These are phyloP conservation scores for Kalmanozyma brasiliensis DNA, from an alignment of 1,284 basidiomycete species.

Conservation along the genomic window DNA sequence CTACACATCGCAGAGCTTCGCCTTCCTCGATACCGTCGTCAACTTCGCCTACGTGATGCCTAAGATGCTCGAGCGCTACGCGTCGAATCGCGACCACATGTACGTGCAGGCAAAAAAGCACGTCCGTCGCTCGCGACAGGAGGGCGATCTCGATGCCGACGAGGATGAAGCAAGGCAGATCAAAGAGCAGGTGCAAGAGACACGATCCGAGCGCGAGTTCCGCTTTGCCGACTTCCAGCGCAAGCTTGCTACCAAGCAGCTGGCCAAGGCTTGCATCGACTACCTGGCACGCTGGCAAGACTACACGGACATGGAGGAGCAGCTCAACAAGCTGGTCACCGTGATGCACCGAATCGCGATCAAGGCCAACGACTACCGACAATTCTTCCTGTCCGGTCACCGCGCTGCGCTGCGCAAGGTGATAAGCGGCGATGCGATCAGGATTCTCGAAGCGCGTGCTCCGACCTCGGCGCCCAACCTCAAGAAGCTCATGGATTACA, in stretches of 20 bases:
- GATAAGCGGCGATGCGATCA: conserved; percentile 40
- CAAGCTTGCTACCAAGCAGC: conserved; percentile 55
- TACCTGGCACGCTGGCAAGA: conserved; percentile 62
- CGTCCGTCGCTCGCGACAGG: conserved; percentile 42
- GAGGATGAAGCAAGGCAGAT: conserved; percentile 46
- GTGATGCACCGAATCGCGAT: conserved; percentile 64
- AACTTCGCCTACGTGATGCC: conserved; percentile 62
- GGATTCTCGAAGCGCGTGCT: conserved; percentile 37
- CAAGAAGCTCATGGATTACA: conserved; percentile 57
- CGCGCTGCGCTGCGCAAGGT: conserved; percentile 45
- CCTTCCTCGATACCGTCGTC: conserved; percentile 59
- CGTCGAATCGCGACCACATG: conserved; percentile 60
- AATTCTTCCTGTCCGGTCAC: conserved; percentile 53
- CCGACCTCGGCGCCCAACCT: conserved; percentile 43
- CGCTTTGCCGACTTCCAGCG: conserved; percentile 62
- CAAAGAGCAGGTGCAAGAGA: conserved; percentile 43
- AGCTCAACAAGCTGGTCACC: conserved; percentile 56
- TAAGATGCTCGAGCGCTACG: conserved; percentile 63
- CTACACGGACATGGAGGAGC: conserved; percentile 44
- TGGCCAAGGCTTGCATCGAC: conserved; percentile 59
- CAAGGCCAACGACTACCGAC: conserved; percentile 52
- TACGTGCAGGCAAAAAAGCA: conserved; percentile 59
- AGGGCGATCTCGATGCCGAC: conserved; percentile 43
- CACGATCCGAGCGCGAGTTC: conserved; percentile 60
- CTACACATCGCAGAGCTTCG: conserved; percentile 64